A percentile compares a stretch with the other conserved stretches of the same genome.
phyloP scores from a whole-genome alignment of 768 basidiomycete genomes.

The Trametes punicea region DNA sequence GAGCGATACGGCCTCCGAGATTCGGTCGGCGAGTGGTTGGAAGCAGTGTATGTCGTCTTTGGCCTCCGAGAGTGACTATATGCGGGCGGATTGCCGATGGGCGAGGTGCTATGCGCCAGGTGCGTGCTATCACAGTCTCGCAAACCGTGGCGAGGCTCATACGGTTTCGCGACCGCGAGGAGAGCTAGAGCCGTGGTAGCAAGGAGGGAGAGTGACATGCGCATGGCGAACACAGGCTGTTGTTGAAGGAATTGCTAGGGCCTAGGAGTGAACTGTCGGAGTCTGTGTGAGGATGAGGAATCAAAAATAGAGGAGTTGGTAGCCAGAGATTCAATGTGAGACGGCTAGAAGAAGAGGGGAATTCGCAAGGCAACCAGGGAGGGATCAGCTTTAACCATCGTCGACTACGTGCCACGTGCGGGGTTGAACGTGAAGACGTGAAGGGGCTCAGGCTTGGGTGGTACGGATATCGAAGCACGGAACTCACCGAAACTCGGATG shows the following conservation, averaged over 20 bases:
- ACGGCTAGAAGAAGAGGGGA: too few relatives aligned
- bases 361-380: too few relatives aligned
- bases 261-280: not conserved
- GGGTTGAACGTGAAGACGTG: too few relatives aligned
- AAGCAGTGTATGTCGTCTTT: not conserved
- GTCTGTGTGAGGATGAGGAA: too few relatives aligned
- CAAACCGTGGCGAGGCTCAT: not conserved
- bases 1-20: not conserved
- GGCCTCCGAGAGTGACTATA: not conserved
- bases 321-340: too few relatives aligned
- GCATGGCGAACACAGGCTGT: not conserved
- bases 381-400: too few relatives aligned
- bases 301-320: too few relatives aligned
- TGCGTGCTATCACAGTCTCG: conserved; percentile 2
- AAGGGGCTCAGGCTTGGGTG: too few relatives aligned
- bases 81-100: too few relatives aligned
- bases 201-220: conserved; percentile 8
- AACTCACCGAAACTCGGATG: too few relatives aligned
- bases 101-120: not conserved
- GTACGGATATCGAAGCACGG: too few relatives aligned
- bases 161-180: conserved; percentile 5
- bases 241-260: not conserved
- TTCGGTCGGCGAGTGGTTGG: not conserved
- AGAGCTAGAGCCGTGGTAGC: conserved; percentile 5
- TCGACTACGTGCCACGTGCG: too few relatives aligned